Evolutionary conservation across 2,329 filamentous ascomycete species (phyloP).

Genomic region (Grosmannia huntii): DNA sequence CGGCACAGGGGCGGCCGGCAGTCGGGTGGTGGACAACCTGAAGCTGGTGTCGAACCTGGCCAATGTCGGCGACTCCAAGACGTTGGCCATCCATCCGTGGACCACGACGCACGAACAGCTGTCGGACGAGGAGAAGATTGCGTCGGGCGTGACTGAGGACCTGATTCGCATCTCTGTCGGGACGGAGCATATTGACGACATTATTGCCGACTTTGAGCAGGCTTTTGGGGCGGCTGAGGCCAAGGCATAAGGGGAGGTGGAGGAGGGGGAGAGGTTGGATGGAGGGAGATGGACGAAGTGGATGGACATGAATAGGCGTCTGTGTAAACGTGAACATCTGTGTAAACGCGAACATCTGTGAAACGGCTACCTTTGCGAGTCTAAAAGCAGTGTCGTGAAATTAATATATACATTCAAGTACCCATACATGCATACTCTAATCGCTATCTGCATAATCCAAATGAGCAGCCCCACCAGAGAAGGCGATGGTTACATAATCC

Average conservation of each 20-base stretch:
- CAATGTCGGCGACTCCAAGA: constrained; percentile 94
- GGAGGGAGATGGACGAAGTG: too few species aligned
- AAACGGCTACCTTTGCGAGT: too few species aligned
- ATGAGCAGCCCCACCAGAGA: too few species aligned
- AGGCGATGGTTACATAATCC: neutral
- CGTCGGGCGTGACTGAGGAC: constrained; percentile 76
- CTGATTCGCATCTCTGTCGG: constrained; percentile 92
- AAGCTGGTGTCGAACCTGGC: constrained; percentile 92
- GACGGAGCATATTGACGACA: constrained; percentile 94
- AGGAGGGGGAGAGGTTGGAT: too few species aligned
- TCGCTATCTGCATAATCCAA: too few species aligned
- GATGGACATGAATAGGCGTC: too few species aligned
- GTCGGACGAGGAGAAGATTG: constrained; percentile 63
- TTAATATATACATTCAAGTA: too few species aligned
- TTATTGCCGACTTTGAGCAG: constrained; percentile 90
- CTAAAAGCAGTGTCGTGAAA: too few species aligned
- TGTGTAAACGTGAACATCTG: too few species aligned
- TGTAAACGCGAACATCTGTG: too few species aligned
- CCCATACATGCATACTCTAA: too few species aligned
- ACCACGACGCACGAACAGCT: constrained; percentile 92
- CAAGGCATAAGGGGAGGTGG: too few species aligned
- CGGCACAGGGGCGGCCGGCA: constrained; percentile 60
- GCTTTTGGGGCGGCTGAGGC: constrained; percentile 54
- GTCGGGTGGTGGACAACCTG: constrained; percentile 83
- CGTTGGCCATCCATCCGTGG: constrained; percentile 89